These are phyloP conservation scores for Favolaschia claudopus DNA, from an alignment of 768 basidiomycete genomes.

Conservation along the genomic window DNA sequence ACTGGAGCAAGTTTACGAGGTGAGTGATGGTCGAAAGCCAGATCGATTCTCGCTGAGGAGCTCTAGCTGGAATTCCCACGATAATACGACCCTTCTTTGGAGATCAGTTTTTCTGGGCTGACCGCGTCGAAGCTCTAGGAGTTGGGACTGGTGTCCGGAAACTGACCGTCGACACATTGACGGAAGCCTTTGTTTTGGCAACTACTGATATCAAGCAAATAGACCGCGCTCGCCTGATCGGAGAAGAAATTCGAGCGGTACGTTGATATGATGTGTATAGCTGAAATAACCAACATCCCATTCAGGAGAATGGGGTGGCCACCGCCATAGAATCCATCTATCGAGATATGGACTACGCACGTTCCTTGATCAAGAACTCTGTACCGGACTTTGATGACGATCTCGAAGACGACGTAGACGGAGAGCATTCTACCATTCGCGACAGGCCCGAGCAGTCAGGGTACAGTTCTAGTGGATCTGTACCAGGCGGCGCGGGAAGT, in stretches of 20 bases:
- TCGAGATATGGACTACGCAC: conserved; percentile 94
- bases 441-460: conserved; percentile 49
- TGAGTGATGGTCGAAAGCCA: conserved; percentile 39
- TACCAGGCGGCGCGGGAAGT: conserved; percentile 59
- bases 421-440: conserved; percentile 48
- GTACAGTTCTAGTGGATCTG: conserved; percentile 65
- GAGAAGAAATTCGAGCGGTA: conserved; percentile 88
- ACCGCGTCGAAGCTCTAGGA: conserved; percentile 96
- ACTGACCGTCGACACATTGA: conserved; percentile 78
- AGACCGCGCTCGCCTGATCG: conserved; percentile 81
- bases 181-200: conserved; percentile 80
- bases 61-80: conserved; percentile 87
- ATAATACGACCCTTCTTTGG: conserved; percentile 98
- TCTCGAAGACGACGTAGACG: conserved; percentile 39
- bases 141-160: conserved; percentile 90
- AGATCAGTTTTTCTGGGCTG: conserved; percentile 97
- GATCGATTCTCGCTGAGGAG: background rate
- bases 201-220: conserved; percentile 92
- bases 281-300: conserved; percentile 8
- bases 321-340: conserved; percentile 96
- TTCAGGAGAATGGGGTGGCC: conserved; percentile 91
- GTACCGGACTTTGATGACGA: conserved; percentile 40
- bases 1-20: conserved; percentile 94
- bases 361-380: conserved; percentile 78
- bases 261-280: conserved; percentile 25